Evolutionary conservation across 768 basidiomycete genomes (phyloP).

Genomic region (Pleurotus tuber-regium): DNA sequence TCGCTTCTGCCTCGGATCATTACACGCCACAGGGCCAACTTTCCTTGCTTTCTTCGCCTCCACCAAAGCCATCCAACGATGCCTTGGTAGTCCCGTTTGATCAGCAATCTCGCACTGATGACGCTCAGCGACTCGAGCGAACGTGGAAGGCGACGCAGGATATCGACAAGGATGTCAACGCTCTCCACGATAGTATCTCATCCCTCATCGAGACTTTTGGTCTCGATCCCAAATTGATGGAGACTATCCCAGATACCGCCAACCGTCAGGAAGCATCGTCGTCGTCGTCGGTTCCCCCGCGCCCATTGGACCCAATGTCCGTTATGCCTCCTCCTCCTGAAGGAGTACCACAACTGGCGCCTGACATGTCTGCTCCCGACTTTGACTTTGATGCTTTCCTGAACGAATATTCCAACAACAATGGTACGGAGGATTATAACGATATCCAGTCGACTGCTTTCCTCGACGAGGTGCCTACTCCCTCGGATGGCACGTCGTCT

Average conservation of each 20-base stretch:
- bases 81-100: slow-evolving; percentile 28
- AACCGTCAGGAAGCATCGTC: too few relatives aligned
- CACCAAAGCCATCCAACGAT: too few relatives aligned
- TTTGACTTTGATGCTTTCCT: slow-evolving; percentile 20
- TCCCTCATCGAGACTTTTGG: slow-evolving; percentile 71
- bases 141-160: slow-evolving; percentile 60
- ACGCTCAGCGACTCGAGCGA: slow-evolving; percentile 38
- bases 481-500: slow-evolving; percentile 12
- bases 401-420: slow-evolving; percentile 17
- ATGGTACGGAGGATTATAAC: neutral
- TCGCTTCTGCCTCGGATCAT: neutral
- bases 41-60: slow-evolving; percentile 19
- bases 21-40: slow-evolving; percentile 4
- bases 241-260: slow-evolving; percentile 7
- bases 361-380: slow-evolving; percentile 15
- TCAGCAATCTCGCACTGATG: slow-evolving; percentile 24
- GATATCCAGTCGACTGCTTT: slow-evolving; percentile 18
- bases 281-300: too few relatives aligned
- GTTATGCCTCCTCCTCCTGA: slow-evolving; percentile 18
- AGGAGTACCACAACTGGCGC: too few relatives aligned
- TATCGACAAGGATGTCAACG: slow-evolving; percentile 72
- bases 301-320: too few relatives aligned
- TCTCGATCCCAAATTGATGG: slow-evolving; percentile 46
- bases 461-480: slow-evolving; percentile 19
- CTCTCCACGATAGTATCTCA: slow-evolving; percentile 65